Conservation (phyloP, 352 stramenopile species). For the Globisporangium emineosum region DNA sequence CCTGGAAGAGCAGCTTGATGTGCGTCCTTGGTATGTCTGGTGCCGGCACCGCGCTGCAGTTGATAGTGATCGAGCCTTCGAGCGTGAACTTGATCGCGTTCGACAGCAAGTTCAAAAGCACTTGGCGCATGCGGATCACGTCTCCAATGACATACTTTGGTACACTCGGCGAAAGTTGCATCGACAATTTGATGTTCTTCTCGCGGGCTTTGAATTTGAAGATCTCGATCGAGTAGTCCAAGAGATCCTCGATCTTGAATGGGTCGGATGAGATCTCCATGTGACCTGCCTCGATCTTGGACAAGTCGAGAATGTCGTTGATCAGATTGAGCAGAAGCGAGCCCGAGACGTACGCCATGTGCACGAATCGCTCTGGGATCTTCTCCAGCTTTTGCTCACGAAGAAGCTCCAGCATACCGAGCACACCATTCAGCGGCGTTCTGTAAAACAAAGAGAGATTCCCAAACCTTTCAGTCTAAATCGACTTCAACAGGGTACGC, state of each 20-base stretch:
- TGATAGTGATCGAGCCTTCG: slow-evolving; percentile 63
- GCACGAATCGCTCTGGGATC: slow-evolving; percentile 54
- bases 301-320: slow-evolving; percentile 88
- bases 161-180: slow-evolving; percentile 51
- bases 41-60: slow-evolving; percentile 51
- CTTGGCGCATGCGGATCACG: slow-evolving; percentile 58
- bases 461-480: too few species aligned
- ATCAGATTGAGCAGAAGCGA: slow-evolving; percentile 69
- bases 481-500: background rate
- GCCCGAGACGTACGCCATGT: slow-evolving; percentile 70
- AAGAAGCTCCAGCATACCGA: slow-evolving; percentile 76
- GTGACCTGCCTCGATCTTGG: slow-evolving; percentile 90
- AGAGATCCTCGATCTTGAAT: slow-evolving; percentile 65
- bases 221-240: slow-evolving; percentile 80
- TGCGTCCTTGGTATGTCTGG: slow-evolving; percentile 49
- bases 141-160: slow-evolving; percentile 59
- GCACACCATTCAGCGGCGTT: slow-evolving; percentile 74
- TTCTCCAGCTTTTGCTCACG: slow-evolving; percentile 62
- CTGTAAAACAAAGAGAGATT: slow-evolving; percentile 10
- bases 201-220: slow-evolving; percentile 81
- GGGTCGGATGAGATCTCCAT: slow-evolving; percentile 77
- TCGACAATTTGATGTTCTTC: slow-evolving; percentile 78
- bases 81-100: slow-evolving; percentile 84
- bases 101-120: slow-evolving; percentile 71
- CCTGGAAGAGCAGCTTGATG: slow-evolving; percentile 67